These are phyloP conservation scores for Raphanus sativus DNA, from an alignment of 345 rosid species.

Conservation along the genomic window DNA sequence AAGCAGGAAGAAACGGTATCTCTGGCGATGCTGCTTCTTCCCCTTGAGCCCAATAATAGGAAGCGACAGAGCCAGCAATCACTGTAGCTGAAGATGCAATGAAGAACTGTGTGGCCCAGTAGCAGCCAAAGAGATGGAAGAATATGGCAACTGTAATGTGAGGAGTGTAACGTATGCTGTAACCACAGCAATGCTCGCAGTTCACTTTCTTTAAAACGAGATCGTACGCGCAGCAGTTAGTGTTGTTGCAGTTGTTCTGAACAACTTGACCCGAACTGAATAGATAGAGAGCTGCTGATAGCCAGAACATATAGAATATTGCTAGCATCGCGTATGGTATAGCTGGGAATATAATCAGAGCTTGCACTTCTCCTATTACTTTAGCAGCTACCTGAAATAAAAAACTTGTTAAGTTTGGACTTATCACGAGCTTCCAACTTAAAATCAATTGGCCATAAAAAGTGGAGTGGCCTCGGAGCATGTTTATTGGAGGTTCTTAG, in stretches of 20 bases:
- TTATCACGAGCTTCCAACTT: too few species aligned
- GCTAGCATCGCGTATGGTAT: constrained; percentile 77
- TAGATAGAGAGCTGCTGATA: constrained; percentile 81
- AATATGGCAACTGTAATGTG: constrained; percentile 82
- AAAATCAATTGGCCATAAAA: too few species aligned
- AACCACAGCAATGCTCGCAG: constrained; percentile 92
- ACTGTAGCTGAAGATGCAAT: constrained; percentile 81
- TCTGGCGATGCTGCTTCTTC: constrained; percentile 52
- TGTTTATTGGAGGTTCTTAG: too few species aligned
- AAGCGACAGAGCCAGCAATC: constrained; percentile 92
- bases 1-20: constrained; percentile 91
- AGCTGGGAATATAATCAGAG: constrained; percentile 81
- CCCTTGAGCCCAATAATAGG: constrained; percentile 94
- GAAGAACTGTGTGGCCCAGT: constrained; percentile 94
- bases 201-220: constrained; percentile 67
- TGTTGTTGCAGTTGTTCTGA: constrained; percentile 69
- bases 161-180: constrained; percentile 85
- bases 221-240: constrained; percentile 89
- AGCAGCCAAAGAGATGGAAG: constrained; percentile 91
- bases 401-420: too few species aligned
- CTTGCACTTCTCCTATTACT: constrained; percentile 96
- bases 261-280: constrained; percentile 88
- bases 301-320: constrained; percentile 93
- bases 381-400: constrained; percentile 76
- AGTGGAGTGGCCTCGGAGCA: too few species aligned